Evolutionary conservation across 108 stramenopile species (phyloP), one percentile per base, ranked within the genome.

Genomic region (Skeletonema grethae): DNA sequence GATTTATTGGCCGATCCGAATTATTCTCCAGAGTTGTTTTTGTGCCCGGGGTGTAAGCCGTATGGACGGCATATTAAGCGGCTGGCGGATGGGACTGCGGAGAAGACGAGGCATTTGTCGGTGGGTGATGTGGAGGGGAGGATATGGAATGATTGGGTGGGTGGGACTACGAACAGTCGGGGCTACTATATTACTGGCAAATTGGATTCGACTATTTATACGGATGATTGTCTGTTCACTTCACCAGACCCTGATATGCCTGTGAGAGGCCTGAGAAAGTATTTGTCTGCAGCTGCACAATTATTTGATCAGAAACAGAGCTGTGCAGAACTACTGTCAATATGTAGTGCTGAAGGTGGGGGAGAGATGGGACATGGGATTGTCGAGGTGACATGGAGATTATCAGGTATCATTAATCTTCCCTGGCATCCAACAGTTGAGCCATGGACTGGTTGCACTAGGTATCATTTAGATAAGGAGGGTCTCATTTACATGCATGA

Each of bases 241-340:
- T 88, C 88, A 1, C 94, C 94, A 0, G 94, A 95, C 76, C 94
- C 94, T 0, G 94, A 95, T 71, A 95, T 95, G 94, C 94, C 94
- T 9, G 91, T 95, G 3, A 34, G 75, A 15, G 94, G 94, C 2
- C 61, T 95, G 28, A 68, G 90, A 12, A 95, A 95, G 62, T 95
- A 93, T 63, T 39, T 91, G 30, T 76, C 80, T 38, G 91, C 94
- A 13, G 86, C 89, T n/a, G 83, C 84, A 13, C 86, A 90, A 34
- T 65, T 95, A 16, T 95, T 95, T 69, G 90, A 91, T 66, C 62
- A 63, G 4, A 57, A 53, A 12, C 24, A 64, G 18, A 91, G 90
- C 60, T 68, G 62, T n/a, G 90, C 93, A 7, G 76, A 75, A 43
- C 57, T 90, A 29, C 29, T 31, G 30, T 86, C 34, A 12, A 77